A percentile compares a stretch with the other conserved stretches of the same genome.
Evolutionary conservation across 441 rosid genomes (phyloP).

Genomic region (Biscutella auriculata): DNA sequence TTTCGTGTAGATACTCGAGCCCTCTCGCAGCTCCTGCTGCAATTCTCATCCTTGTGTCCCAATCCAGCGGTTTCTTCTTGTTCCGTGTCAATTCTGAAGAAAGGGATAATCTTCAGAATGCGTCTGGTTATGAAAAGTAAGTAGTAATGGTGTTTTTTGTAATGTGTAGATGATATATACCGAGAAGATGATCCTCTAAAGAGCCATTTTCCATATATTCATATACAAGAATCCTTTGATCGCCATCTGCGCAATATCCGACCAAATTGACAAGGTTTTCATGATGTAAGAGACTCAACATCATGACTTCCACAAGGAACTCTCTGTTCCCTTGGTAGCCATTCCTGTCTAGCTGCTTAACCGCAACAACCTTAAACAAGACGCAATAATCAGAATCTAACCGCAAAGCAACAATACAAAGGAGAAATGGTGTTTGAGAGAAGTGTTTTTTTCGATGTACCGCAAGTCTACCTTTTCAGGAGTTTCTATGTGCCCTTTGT

Average conservation of each 20-base stretch:
- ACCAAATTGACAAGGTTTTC: constrained; percentile 71
- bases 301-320: constrained; percentile 81
- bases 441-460: background rate
- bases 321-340: constrained; percentile 95
- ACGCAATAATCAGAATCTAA: constrained; percentile 6
- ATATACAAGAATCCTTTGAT: constrained; percentile 65
- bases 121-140: background rate
- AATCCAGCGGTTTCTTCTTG: constrained; percentile 50
- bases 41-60: constrained; percentile 79
- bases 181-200: constrained; percentile 77
- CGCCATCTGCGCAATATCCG: constrained; percentile 84
- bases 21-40: constrained; percentile 87
- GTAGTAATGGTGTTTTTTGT: background rate
- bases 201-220: constrained; percentile 73
- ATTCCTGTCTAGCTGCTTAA: constrained; percentile 85
- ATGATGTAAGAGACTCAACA: constrained; percentile 79
- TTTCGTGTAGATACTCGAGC: constrained; percentile 82
- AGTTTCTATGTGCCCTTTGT: constrained; percentile 46
- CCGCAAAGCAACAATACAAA: background rate
- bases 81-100: constrained; percentile 37
- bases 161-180: constrained; percentile 21
- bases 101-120: background rate
- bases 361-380: constrained; percentile 53
- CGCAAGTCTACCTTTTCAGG: constrained; percentile 30
- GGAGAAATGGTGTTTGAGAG: background rate